phyloP scores from a whole-genome alignment of 352 stramenopile genomes.

The Pythium dissotocum region DNA sequence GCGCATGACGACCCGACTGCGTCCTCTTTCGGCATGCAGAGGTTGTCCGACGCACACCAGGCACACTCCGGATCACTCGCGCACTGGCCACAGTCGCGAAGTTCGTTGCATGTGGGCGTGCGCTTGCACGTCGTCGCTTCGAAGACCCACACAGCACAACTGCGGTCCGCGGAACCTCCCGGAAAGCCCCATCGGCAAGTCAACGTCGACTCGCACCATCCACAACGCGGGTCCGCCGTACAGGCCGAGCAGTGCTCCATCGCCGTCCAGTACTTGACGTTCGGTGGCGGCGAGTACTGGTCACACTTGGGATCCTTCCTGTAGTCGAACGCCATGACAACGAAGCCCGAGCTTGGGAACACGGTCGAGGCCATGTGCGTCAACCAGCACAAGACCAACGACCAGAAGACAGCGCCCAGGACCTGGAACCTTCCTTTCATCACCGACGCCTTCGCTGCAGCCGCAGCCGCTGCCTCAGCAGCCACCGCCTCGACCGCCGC shows the following conservation, averaged over 20 bases:
- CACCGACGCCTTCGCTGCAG: neutral
- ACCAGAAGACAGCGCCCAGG: neutral
- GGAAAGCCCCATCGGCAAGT: conserved; percentile 73
- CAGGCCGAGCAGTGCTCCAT: conserved; percentile 78
- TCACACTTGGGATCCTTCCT: conserved; percentile 42
- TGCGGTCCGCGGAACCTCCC: conserved; percentile 44
- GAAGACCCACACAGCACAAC: conserved; percentile 67
- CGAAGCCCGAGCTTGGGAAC: no score
- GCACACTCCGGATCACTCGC: conserved; percentile 66
- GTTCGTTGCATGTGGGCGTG: conserved; percentile 54
- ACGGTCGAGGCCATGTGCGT: neutral
- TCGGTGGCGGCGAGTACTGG: conserved; percentile 45
- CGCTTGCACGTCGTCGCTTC: conserved; percentile 63
- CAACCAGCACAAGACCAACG: neutral
- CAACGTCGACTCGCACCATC: conserved; percentile 92
- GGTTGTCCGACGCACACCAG: conserved; percentile 88
- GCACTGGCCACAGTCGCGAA: conserved; percentile 67
- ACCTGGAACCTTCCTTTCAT: neutral
- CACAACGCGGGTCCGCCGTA: conserved; percentile 62
- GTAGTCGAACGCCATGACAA: neutral
- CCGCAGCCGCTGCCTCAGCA: neutral
- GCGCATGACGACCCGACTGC: conserved; percentile 79
- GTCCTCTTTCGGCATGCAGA: conserved; percentile 87
- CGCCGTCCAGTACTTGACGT: conserved; percentile 60
- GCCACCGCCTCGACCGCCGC: neutral